Percentiles rank a stretch among this genome's conserved stretches.
Conservation (phyloP, 1,284 basidiomycete species). For the Spongiforma sp. region DNA sequence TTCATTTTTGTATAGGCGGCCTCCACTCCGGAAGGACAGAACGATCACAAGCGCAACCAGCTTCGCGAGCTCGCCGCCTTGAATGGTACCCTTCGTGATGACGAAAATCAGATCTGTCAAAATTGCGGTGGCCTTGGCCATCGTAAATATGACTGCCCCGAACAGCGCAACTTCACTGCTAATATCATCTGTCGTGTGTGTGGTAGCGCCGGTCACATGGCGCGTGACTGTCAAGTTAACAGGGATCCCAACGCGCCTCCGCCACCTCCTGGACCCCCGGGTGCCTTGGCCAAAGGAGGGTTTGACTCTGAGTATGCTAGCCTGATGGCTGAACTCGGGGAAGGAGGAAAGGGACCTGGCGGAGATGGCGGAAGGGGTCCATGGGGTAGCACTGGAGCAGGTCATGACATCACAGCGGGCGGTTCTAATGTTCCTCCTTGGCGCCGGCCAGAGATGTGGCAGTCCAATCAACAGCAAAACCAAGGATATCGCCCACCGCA, state of each 20-base stretch:
- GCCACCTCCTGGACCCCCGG: constrained; percentile 40
- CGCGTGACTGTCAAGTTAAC: constrained; percentile 91
- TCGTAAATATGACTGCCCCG: constrained; percentile 96
- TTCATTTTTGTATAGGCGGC: constrained; percentile 71
- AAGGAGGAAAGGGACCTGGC: constrained; percentile 66
- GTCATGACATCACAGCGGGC: constrained; percentile 77
- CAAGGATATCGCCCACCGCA: constrained; percentile 59
- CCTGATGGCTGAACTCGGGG: constrained; percentile 98
- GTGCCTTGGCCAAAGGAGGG: constrained; percentile 59
- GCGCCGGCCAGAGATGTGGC: constrained; percentile 87
- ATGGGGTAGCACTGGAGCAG: constrained; percentile 66
- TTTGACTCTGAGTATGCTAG: constrained; percentile 99
- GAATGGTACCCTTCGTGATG: constrained; percentile 98
- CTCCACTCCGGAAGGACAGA: constrained; percentile 98
- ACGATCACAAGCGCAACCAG: constrained; percentile 99
- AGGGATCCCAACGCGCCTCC: constrained; percentile 69
- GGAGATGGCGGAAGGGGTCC: constrained; percentile 59
- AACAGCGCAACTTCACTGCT: constrained; percentile 96
- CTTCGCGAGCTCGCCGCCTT: constrained; percentile 97
- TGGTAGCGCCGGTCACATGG: constrained; percentile 96
- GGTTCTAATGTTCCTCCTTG: constrained; percentile 85
- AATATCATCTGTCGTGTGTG: constrained; percentile 98
- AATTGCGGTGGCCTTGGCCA: constrained; percentile 96
- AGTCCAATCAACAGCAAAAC: constrained; percentile 55
- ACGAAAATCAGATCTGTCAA: constrained; percentile 99